phyloP scores from a whole-genome alignment of 2,329 filamentous ascomycete genomes.

The Fusarium nodosum region DNA sequence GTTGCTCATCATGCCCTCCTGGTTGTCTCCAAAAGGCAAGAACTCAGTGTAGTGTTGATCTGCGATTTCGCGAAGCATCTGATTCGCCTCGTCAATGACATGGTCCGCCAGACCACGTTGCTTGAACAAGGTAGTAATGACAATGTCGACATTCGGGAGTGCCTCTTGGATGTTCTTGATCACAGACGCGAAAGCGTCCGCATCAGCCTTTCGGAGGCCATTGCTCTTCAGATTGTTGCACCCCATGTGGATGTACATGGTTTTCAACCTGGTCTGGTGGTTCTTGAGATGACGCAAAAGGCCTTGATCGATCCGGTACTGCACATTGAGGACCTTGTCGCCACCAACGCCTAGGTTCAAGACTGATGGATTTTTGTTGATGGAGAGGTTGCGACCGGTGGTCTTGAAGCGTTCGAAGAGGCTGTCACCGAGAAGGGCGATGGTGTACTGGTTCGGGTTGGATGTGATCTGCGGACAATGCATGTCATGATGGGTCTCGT shows the following conservation, averaged over 20 bases:
- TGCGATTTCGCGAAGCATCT: not conserved
- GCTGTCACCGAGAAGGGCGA: conserved; percentile 20
- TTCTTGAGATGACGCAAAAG: not conserved
- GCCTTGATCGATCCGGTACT: conserved; percentile 15
- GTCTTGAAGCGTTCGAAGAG: conserved; percentile 25
- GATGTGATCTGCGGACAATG: conserved; percentile 11
- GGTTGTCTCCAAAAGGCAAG: not conserved
- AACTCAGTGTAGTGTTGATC: not conserved
- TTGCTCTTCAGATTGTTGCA: conserved; percentile 11
- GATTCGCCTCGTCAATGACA: conserved; percentile 1
- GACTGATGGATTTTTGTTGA: not conserved
- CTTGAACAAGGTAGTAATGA: conserved; percentile 7
- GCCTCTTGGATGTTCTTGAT: not conserved
- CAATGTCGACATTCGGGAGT: not conserved
- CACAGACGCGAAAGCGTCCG: fast-evolving
- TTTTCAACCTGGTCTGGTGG: not conserved
- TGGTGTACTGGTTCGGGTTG: not conserved
- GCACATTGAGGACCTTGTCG: conserved; percentile 21
- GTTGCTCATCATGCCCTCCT: conserved; percentile 7
- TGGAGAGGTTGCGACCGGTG: not conserved
- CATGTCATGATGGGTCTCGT: conserved; percentile 17
- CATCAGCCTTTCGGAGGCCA: not conserved
- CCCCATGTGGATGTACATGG: conserved; percentile 27
- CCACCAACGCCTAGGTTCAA: conserved; percentile 15
- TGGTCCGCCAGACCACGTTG: not conserved